These are phyloP conservation scores for Ophiostoma quercus DNA, from an alignment of 2,329 filamentous ascomycete species.

Conservation along the genomic window DNA sequence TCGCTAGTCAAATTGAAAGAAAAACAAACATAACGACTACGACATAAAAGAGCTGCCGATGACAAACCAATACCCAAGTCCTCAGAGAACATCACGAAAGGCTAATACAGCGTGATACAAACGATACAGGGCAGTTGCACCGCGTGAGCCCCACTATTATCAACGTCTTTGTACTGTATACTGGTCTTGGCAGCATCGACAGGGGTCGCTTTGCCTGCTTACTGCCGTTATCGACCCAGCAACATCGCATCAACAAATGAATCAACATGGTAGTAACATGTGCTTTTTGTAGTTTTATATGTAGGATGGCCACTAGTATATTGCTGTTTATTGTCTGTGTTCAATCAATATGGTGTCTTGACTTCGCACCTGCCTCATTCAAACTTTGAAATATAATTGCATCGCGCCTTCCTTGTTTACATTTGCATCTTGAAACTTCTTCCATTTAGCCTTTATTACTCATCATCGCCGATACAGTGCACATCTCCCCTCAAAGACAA, in stretches of 20 bases:
- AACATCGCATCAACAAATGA: slow-evolving; percentile 7
- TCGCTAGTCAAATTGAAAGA: too few relatives aligned
- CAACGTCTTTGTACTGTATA: background rate
- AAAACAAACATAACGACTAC: too few relatives aligned
- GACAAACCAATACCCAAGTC: too few relatives aligned
- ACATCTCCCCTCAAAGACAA: background rate
- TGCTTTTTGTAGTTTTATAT: background rate
- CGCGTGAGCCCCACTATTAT: background rate
- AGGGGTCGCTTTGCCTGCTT: slow-evolving; percentile 2
- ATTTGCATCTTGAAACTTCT: background rate
- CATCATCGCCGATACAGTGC: background rate
- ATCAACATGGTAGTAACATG: background rate
- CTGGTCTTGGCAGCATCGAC: background rate
- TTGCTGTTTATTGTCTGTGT: background rate
- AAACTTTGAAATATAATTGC: background rate
- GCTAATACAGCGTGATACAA: background rate
- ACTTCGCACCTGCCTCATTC: background rate
- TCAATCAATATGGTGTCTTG: background rate
- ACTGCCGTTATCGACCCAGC: slow-evolving; percentile 3
- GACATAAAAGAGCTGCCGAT: too few relatives aligned
- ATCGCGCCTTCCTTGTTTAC: slow-evolving; percentile 8
- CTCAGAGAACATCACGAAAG: background rate
- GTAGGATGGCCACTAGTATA: background rate
- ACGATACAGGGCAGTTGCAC: background rate
- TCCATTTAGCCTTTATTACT: background rate